Evolutionary conservation across 805 yeast species (phyloP).

Genomic region (Ogataea kodamae): DNA sequence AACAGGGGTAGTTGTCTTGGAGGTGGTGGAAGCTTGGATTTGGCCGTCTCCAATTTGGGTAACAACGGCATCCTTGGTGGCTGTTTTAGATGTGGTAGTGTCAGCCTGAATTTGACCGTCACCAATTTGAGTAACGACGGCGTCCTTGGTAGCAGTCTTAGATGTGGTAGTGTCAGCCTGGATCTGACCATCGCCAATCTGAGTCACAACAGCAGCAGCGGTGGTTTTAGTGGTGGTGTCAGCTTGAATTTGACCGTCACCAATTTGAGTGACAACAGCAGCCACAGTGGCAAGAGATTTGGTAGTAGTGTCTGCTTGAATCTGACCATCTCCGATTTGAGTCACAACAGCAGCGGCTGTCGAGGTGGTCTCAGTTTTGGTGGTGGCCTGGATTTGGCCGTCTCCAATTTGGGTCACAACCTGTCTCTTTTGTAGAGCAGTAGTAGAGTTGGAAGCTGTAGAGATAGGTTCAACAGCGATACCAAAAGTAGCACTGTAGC

Average conservation of each 20-base stretch:
- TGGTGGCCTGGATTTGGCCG: conserved; percentile 49
- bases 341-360: conserved; percentile 39
- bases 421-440: conserved; percentile 32
- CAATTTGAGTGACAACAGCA: conserved; percentile 48
- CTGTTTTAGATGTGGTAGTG: conserved; percentile 29
- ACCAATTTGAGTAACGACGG: conserved; percentile 49
- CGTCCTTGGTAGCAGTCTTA: conserved; percentile 26
- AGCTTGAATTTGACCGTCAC: conserved; percentile 58
- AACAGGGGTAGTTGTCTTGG: conserved; percentile 30
- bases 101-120: conserved; percentile 59
- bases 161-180: conserved; percentile 42
- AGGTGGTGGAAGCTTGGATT: conserved; percentile 45
- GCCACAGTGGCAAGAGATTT: conserved; percentile 16
- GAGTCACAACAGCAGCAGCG: conserved; percentile 41
- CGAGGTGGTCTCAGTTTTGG: conserved; percentile 30
- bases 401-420: conserved; percentile 45
- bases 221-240: conserved; percentile 33
- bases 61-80: conserved; percentile 33
- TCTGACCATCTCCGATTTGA: conserved; percentile 59
- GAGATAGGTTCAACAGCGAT: conserved; percentile 15
- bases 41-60: conserved; percentile 61
- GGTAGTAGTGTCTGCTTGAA: conserved; percentile 45
- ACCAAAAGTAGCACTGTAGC: conserved; percentile 39
- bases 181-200: conserved; percentile 42
- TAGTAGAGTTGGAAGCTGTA: conserved; percentile 8